Percentiles rank a stretch among this genome's conserved stretches.
Conservation (phyloP, 495 filamentous ascomycete species). For the Amphirosellinia nigrospora region DNA sequence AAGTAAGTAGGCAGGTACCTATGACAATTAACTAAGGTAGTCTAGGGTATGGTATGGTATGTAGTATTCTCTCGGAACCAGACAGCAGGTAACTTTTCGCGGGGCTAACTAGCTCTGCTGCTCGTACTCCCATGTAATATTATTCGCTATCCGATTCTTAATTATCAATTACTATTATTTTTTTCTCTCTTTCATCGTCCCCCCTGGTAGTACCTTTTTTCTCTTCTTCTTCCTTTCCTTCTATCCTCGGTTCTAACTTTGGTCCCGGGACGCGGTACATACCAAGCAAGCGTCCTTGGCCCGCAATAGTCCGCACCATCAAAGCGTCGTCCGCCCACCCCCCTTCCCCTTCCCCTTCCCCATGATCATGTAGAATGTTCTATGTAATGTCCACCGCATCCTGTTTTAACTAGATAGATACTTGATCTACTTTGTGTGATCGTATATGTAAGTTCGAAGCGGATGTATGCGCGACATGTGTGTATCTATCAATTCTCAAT, state of each 20-base stretch:
- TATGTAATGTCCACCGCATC: not conserved
- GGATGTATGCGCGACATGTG: slow-evolving; percentile 6
- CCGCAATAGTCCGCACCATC: slow-evolving; percentile 17
- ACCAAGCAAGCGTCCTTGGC: slow-evolving; percentile 15
- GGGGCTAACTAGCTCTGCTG: slow-evolving; percentile 31
- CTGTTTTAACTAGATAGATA: slow-evolving; percentile 1
- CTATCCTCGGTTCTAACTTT: slow-evolving; percentile 27
- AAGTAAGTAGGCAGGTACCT: not conserved
- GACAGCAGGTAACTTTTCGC: slow-evolving; percentile 23
- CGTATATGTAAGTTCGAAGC: slow-evolving; percentile 12
- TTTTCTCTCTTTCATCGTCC: not conserved
- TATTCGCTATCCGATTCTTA: not conserved
- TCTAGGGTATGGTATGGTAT: not conserved
- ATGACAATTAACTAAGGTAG: not conserved
- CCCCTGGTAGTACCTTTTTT: not conserved
- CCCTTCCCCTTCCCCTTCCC: too few relatives aligned
- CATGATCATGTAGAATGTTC: too few relatives aligned
- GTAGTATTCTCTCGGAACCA: not conserved
- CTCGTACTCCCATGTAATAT: slow-evolving; percentile 17
- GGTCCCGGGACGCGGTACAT: slow-evolving; percentile 25
- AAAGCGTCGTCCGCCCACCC: slow-evolving; percentile 7
- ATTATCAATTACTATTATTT: not conserved
- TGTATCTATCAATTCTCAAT: slow-evolving; percentile 26
- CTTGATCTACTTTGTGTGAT: not conserved
- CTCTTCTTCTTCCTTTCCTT: slow-evolving; percentile 1